Evolutionary conservation across 805 yeast genomes (phyloP), one percentile per base, ranked within the genome.

Genomic region (Yamadazyma sp.): DNA sequence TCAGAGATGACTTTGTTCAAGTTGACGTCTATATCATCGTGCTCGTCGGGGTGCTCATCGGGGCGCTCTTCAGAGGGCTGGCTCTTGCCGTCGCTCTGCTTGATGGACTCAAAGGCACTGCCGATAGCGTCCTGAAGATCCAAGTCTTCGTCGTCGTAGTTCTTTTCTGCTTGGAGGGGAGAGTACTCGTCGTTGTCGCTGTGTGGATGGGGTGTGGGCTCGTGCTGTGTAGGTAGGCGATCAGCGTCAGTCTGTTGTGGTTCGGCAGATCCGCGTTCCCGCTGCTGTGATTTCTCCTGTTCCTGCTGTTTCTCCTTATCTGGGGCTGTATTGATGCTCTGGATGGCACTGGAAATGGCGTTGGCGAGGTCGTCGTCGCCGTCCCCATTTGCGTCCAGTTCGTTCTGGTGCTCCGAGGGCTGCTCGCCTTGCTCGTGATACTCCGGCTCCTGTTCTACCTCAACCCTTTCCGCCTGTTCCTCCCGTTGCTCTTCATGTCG

Each of bases 41-140:
- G 24, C 21, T 23, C 22, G 5, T 10, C 9, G 11, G 33, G 15
- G 19, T 30, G 25, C 2, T 12, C 25, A 5, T 6, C 15, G 12
- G n/a, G 22, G 6, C 18, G 21, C 19, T 5, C 9, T 12, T 19
- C 25, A 4, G 33, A 16, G 3, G 23, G 16, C 8, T n/a, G 14
- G 13, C n/a, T 5, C 23, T 34, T 31, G n/a, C n/a, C n/a, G n/a
- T n/a, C n/a, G n/a, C n/a, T n/a, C n/a, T n/a, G n/a, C 17, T 34
- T 35, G n/a, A 44, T 37, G 6, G 57, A 46, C 35, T 50, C 54
- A 40, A 67, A 62, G 2, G 67, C 73, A 46, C 60, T 59, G 15
- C 69, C 71, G 35, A 67, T 65, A 23, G 70, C 71, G 30, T 50
- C 52, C 41, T 62, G 60, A 18, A 62, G 50, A 28, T 54, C 64